Percentiles rank a stretch among this genome's conserved stretches.
Conservation (phyloP, 257 asterid species). For the Avicennia marina region DNA sequence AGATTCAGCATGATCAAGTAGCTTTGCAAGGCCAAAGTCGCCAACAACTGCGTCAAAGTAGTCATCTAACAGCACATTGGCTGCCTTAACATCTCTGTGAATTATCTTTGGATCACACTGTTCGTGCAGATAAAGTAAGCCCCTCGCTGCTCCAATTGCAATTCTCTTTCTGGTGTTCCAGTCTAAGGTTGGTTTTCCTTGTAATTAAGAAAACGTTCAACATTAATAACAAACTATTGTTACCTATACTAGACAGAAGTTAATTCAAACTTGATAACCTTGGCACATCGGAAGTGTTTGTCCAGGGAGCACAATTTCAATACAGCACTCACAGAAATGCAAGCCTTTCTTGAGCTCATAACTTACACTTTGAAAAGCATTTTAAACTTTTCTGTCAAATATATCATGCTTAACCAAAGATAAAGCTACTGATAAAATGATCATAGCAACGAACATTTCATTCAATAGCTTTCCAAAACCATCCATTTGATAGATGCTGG, state of each 20-base stretch:
- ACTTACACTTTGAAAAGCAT: too few relatives aligned
- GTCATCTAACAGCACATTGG: constrained; percentile 79
- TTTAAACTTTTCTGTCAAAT: too few relatives aligned
- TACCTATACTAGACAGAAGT: not conserved
- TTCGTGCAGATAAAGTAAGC: constrained; percentile 89
- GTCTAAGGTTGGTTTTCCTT: constrained; percentile 74
- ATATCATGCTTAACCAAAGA: too few relatives aligned
- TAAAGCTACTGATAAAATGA: too few relatives aligned
- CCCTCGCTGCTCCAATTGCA: constrained; percentile 93
- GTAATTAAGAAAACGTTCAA: not conserved
- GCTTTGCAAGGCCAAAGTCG: constrained; percentile 94
- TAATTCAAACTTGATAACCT: not conserved
- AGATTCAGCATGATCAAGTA: constrained; percentile 82
- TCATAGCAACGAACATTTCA: too few relatives aligned
- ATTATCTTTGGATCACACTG: constrained; percentile 98
- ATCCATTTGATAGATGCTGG: too few relatives aligned
- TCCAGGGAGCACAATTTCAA: too few relatives aligned
- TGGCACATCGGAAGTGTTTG: too few relatives aligned
- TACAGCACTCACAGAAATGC: too few relatives aligned
- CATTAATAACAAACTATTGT: not conserved
- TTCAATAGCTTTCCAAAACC: too few relatives aligned
- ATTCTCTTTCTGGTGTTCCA: constrained; percentile 84
- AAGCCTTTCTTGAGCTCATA: too few relatives aligned
- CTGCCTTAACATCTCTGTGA: constrained; percentile 97
- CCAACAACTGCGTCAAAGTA: constrained; percentile 84